Percentiles rank a stretch among this genome's conserved stretches.
Evolutionary conservation across 2,329 filamentous ascomycete species (phyloP).

Genomic region (Talaromyces sp.): DNA sequence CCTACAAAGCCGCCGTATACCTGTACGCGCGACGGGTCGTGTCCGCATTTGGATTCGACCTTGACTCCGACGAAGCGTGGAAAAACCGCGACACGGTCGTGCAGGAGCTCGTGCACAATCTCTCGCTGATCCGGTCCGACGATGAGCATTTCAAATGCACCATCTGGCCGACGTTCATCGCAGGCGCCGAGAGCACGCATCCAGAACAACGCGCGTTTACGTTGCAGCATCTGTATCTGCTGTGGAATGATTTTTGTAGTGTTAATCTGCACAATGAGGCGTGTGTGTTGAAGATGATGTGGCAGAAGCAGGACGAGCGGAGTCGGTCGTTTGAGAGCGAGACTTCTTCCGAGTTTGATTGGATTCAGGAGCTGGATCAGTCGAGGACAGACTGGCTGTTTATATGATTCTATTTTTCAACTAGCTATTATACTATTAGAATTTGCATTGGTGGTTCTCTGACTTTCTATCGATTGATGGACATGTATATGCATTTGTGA

Average conservation of each 20-base stretch:
- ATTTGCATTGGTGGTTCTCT: neutral
- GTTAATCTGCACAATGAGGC: slow-evolving; percentile 36
- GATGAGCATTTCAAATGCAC: slow-evolving; percentile 39
- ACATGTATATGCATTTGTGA: neutral
- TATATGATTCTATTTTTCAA: slow-evolving; percentile 20
- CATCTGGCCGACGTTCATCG: slow-evolving; percentile 40
- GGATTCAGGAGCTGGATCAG: slow-evolving; percentile 35
- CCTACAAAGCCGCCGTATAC: slow-evolving; percentile 35
- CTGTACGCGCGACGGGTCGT: slow-evolving; percentile 35
- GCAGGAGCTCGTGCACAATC: slow-evolving; percentile 28
- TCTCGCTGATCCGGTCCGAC: slow-evolving; percentile 28
- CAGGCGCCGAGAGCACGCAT: slow-evolving; percentile 33
- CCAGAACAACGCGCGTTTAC: slow-evolving; percentile 26
- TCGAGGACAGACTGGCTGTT: slow-evolving; percentile 37
- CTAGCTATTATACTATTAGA: neutral
- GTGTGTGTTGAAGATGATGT: slow-evolving; percentile 35
- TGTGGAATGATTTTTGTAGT: slow-evolving; percentile 32
- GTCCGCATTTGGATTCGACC: slow-evolving; percentile 13
- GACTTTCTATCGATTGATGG: neutral
- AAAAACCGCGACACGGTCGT: slow-evolving; percentile 14
- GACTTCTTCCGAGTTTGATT: slow-evolving; percentile 23
- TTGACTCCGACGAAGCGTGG: slow-evolving; percentile 1
- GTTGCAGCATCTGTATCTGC: slow-evolving; percentile 24
- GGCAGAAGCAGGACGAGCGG: slow-evolving; percentile 32
- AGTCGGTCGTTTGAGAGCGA: slow-evolving; percentile 12